phyloP scores from a whole-genome alignment of 495 filamentous ascomycete species.

The Hypoxylon trugodes region DNA sequence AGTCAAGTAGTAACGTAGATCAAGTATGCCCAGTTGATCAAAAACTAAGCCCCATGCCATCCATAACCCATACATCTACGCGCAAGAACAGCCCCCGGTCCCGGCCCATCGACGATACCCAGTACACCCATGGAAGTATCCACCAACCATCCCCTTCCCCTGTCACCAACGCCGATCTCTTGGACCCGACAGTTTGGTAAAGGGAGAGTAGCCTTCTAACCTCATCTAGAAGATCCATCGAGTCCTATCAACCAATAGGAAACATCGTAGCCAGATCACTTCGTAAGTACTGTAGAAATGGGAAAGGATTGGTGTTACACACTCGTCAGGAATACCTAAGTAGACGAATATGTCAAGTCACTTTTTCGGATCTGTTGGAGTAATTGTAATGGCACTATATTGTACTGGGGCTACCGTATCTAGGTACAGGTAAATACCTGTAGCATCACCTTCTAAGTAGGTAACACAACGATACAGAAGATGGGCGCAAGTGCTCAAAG shows the following conservation, averaged over 20 bases:
- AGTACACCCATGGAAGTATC: no score
- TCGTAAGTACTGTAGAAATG: constrained; percentile 8
- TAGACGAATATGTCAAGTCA: background rate
- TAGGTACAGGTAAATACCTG: background rate
- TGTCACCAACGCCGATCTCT: background rate
- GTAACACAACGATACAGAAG: constrained; percentile 27
- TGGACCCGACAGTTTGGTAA: constrained; percentile 25
- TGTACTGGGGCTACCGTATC: background rate
- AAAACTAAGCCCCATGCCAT: no score
- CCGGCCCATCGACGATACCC: no score
- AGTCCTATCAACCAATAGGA: constrained; percentile 19
- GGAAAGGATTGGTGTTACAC: background rate
- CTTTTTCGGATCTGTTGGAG: constrained; percentile 11
- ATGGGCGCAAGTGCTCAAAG: constrained; percentile 1
- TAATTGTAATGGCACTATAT: constrained; percentile 6
- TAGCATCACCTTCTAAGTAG: no score
- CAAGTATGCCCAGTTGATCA: no score
- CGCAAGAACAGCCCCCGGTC: no score
- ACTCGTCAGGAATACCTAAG: constrained; percentile 7
- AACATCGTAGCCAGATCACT: background rate
- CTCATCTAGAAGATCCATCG: background rate
- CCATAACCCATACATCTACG: no score
- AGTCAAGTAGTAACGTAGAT: no score
- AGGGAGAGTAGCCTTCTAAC: constrained; percentile 32
- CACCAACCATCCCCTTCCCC: background rate